Evolutionary conservation across 352 stramenopile genomes (phyloP).

Genomic region (Pythium grandisporangium): DNA sequence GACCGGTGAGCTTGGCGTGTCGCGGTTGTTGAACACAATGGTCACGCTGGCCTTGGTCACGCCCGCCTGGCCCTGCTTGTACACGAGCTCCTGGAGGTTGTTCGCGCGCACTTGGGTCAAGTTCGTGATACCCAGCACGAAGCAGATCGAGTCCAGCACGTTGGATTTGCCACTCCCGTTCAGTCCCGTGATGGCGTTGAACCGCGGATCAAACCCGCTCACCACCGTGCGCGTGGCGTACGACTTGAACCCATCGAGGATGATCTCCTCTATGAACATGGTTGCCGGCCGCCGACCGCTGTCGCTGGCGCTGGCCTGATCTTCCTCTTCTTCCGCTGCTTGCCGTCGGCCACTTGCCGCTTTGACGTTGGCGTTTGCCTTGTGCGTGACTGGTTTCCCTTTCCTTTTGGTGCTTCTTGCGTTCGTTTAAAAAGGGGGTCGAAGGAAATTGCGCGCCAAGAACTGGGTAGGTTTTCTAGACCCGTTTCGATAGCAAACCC

Average conservation of each 20-base stretch:
- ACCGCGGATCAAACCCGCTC: conserved; percentile 97
- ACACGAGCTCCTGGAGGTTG: conserved; percentile 99
- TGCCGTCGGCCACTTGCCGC: background rate
- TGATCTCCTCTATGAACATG: conserved; percentile 99
- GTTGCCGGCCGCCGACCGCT: background rate
- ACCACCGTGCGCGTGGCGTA: conserved; percentile 99
- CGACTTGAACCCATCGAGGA: conserved; percentile 99
- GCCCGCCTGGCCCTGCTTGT: conserved; percentile 99
- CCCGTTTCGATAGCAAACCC: too few relatives aligned
- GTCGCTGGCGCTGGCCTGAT: background rate
- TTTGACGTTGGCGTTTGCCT: conserved; percentile 11
- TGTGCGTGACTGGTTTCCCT: too few relatives aligned
- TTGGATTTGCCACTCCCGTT: conserved; percentile 99
- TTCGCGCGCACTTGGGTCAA: conserved; percentile 96
- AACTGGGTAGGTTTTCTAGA: too few relatives aligned
- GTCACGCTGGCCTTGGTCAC: conserved; percentile 99
- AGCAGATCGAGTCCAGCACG: conserved; percentile 99
- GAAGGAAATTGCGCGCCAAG: too few relatives aligned
- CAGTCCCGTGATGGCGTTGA: conserved; percentile 99
- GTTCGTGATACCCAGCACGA: conserved; percentile 99
- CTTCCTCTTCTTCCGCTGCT: conserved; percentile 1
- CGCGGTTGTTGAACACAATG: conserved; percentile 99
- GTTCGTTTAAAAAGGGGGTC: too few relatives aligned
- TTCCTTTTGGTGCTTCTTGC: too few relatives aligned
- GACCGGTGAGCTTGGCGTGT: conserved; percentile 87